A percentile compares a stretch with the other conserved stretches of the same genome.
Conservation (phyloP, 331 rosid species). For the Quercus tomentella region DNA sequence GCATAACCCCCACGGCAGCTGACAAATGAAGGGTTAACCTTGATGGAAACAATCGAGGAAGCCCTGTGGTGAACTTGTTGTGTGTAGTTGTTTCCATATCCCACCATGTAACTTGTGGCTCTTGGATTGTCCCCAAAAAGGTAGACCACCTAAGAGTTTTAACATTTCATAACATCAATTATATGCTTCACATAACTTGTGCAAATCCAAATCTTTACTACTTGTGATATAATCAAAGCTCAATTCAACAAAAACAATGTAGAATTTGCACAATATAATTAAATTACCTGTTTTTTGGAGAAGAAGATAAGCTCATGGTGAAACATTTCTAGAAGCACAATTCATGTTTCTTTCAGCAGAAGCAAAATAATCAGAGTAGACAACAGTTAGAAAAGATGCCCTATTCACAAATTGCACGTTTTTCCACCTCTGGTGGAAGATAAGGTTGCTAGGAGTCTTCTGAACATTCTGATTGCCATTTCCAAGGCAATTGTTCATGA, state of each 20-base stretch:
- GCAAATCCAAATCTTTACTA: too few relatives aligned
- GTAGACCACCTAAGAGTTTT: slow-evolving; percentile 67
- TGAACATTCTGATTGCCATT: slow-evolving; percentile 65
- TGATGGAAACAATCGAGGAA: slow-evolving; percentile 84
- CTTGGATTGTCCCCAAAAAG: slow-evolving; percentile 97
- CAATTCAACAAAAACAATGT: too few relatives aligned
- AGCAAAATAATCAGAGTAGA: slow-evolving; percentile 68
- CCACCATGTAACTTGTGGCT: slow-evolving; percentile 95
- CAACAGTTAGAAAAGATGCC: slow-evolving; percentile 74
- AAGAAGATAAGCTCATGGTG: slow-evolving; percentile 71
- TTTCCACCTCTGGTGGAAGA: slow-evolving; percentile 96
- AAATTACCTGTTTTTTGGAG: slow-evolving; percentile 67
- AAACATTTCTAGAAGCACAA: slow-evolving; percentile 64
- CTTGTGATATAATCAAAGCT: too few relatives aligned
- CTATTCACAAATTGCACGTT: slow-evolving; percentile 95
- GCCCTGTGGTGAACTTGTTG: slow-evolving; percentile 89
- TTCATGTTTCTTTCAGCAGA: slow-evolving; percentile 47
- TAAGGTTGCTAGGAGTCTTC: slow-evolving; percentile 91
- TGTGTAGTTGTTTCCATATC: slow-evolving; percentile 87
- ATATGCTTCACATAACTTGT: too few relatives aligned
- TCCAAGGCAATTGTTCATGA: slow-evolving; percentile 80
- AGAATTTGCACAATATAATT: neutral
- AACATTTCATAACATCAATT: neutral
- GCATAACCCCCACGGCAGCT: slow-evolving; percentile 88
- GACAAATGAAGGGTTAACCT: slow-evolving; percentile 69